These are phyloP conservation scores for Talaromyces sp. DNA, from an alignment of 2,329 filamentous ascomycete genomes.

Conservation along the genomic window DNA sequence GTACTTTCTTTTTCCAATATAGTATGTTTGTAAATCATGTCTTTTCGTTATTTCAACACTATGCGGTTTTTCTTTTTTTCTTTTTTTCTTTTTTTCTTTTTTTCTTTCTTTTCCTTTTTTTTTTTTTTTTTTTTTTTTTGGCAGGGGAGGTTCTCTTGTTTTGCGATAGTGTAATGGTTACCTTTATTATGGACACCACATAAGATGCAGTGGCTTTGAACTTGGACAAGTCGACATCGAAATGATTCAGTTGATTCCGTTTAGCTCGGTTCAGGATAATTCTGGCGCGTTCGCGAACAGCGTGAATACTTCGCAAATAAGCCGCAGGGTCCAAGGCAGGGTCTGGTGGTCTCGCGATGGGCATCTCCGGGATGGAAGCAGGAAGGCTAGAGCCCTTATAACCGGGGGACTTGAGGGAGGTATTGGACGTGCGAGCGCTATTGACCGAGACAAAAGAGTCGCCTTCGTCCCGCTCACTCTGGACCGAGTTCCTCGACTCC, in stretches of 20 bases:
- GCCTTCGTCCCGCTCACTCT: slow-evolving; percentile 43
- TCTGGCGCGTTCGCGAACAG: slow-evolving; percentile 78
- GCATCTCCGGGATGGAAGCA: slow-evolving; percentile 68
- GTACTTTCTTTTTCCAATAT: neutral
- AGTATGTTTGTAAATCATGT: neutral
- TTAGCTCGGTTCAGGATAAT: slow-evolving; percentile 77
- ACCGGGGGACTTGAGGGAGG: slow-evolving; percentile 54
- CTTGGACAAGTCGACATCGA: slow-evolving; percentile 83
- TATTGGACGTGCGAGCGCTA: slow-evolving; percentile 47
- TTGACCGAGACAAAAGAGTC: slow-evolving; percentile 46
- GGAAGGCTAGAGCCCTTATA: slow-evolving; percentile 52
- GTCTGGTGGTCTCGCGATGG: slow-evolving; percentile 83
- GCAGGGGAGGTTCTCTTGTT: neutral
- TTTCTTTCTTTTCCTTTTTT: neutral
- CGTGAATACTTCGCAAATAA: slow-evolving; percentile 86
- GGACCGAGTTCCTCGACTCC: slow-evolving; percentile 44
- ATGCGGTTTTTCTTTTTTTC: neutral
- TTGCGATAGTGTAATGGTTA: slow-evolving; percentile 40
- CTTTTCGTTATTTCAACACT: neutral
- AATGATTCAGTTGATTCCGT: slow-evolving; percentile 77
- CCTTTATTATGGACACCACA: slow-evolving; percentile 93
- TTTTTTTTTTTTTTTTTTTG: neutral
- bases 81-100: neutral
- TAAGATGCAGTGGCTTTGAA: slow-evolving; percentile 82
- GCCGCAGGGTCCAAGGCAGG: slow-evolving; percentile 84